Conservation (phyloP, 805 yeast species). For the Candida manassasensis region DNA sequence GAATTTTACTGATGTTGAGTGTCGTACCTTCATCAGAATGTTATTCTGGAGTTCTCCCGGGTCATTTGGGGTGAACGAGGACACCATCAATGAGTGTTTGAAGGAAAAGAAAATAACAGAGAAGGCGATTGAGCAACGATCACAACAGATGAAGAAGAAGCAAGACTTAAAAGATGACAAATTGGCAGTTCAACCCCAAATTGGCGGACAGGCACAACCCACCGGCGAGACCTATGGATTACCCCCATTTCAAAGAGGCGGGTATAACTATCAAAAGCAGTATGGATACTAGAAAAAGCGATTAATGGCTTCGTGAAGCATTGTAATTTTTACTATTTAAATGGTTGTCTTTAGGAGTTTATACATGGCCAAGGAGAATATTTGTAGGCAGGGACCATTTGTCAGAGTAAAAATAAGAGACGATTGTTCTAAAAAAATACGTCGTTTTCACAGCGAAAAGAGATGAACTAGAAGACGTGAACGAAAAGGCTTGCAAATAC, state of each 20-base stretch:
- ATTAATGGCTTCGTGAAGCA: no score
- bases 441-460: no score
- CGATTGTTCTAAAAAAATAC: no score
- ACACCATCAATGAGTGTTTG: slow-evolving; percentile 34
- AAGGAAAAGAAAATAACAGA: slow-evolving; percentile 35
- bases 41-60: slow-evolving; percentile 54
- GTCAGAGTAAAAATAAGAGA: no score
- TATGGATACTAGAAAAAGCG: slow-evolving; percentile 3
- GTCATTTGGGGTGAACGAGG: slow-evolving; percentile 52
- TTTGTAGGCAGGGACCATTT: no score
- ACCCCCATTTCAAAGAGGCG: slow-evolving; percentile 2
- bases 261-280: slow-evolving; percentile 1
- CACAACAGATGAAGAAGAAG: slow-evolving; percentile 9
- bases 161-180: slow-evolving; percentile 7
- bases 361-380: no score
- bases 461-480: no score
- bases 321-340: slow-evolving; percentile 1
- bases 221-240: slow-evolving; percentile 1
- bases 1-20: slow-evolving; percentile 46
- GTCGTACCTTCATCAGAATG: slow-evolving; percentile 49
- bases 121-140: slow-evolving; percentile 22
- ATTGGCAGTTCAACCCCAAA: neutral
- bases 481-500: no score
- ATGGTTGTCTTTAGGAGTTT: slow-evolving; percentile 1
- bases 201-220: neutral